Conservation (phyloP, 192 early-diverging fungal species). For the Backusella australiensis region DNA sequence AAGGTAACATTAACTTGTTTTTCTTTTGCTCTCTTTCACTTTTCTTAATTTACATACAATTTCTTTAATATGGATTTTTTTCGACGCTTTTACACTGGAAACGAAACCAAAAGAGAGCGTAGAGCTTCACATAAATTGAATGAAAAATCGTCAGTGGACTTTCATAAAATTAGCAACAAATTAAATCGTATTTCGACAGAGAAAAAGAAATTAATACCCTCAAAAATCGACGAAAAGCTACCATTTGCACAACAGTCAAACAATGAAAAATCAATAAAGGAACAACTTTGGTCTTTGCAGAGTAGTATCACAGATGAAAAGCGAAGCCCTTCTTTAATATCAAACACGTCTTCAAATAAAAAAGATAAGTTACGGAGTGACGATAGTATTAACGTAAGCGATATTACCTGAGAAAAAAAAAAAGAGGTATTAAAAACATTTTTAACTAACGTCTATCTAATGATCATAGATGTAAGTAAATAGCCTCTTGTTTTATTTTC, state of each 20-base stretch:
- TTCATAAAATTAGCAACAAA: constrained; percentile 1
- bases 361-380: neutral
- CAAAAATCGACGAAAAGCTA: neutral
- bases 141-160: neutral
- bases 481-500: neutral
- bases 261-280: neutral
- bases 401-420: neutral
- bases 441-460: neutral
- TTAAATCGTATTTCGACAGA: neutral
- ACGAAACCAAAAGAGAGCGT: neutral
- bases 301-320: neutral
- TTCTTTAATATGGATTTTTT: neutral
- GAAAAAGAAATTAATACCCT: neutral
- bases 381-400: constrained; percentile 1
- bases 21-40: neutral
- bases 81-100: neutral
- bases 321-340: neutral
- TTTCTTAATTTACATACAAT: neutral
- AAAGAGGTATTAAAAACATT: neutral
- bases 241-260: neutral
- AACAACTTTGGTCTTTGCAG: neutral
- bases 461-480: constrained; percentile 6
- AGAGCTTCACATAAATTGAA: neutral
- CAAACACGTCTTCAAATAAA: neutral
- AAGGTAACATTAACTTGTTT: constrained; percentile 2